Evolutionary conservation across 768 basidiomycete genomes (phyloP).

Genomic region (Kwoniella bestiolae): DNA sequence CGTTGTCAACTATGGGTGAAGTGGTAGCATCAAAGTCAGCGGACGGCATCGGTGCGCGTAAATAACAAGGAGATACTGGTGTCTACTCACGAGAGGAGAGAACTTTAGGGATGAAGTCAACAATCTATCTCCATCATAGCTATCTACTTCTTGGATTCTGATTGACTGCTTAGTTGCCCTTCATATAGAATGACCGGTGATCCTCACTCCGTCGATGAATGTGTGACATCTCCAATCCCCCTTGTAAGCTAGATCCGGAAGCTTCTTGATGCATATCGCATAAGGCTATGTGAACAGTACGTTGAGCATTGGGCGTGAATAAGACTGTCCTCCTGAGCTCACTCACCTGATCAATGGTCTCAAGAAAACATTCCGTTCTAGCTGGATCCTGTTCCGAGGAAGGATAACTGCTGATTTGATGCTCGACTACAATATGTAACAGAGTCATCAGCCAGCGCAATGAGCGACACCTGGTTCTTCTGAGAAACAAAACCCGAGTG

Average conservation of each 20-base stretch:
- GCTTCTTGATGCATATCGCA: slow-evolving; percentile 4
- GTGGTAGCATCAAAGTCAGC: not conserved
- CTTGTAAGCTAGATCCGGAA: not conserved
- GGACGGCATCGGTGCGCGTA: not conserved
- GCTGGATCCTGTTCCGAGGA: not conserved
- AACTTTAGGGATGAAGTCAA: slow-evolving; percentile 2
- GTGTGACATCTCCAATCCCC: not conserved
- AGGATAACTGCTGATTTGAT: not conserved
- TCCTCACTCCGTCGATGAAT: not conserved
- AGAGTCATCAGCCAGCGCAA: not conserved
- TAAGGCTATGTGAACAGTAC: slow-evolving; percentile 1
- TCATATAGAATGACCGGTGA: not conserved
- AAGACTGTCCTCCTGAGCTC: no score
- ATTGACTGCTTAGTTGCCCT: not conserved
- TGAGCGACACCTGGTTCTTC: not conserved
- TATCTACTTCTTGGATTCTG: not conserved
- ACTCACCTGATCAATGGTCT: slow-evolving; percentile 7
- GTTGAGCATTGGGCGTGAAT: not conserved
- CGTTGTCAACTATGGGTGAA: not conserved
- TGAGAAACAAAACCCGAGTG: no score
- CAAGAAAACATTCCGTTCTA: not conserved
- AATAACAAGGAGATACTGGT: not conserved
- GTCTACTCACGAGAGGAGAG: slow-evolving; percentile 1
- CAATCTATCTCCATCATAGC: not conserved
- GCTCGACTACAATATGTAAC: slow-evolving; percentile 8